Evolutionary conservation across 164 flowering plant species (phyloP).

Genomic region (Magnolia kwangsiensis): DNA sequence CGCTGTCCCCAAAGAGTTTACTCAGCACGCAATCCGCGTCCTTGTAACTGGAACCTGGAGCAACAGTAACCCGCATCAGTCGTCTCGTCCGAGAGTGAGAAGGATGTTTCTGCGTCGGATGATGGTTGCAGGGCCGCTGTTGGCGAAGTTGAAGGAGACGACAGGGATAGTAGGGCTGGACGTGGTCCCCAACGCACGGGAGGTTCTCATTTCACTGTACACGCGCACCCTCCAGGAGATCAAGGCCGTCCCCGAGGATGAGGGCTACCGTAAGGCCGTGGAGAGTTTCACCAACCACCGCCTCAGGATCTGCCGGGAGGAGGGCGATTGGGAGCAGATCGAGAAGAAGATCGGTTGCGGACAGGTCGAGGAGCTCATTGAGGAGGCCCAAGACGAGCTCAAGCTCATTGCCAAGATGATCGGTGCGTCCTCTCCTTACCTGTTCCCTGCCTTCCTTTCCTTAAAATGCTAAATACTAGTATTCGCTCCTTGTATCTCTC

Average conservation of each 20-base stretch:
- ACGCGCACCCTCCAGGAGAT: conserved; percentile 79
- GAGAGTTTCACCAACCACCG: conserved; percentile 89
- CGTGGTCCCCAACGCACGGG: conserved; percentile 90
- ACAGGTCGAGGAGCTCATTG: conserved; percentile 98
- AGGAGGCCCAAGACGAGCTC: conserved; percentile 93
- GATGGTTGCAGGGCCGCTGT: conserved; percentile 52
- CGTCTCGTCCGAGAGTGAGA: not conserved
- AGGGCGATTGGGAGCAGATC: conserved; percentile 86
- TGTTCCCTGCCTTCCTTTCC: not conserved
- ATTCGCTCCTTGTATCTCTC: too few relatives aligned
- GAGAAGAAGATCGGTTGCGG: conserved; percentile 84
- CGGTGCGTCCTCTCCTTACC: conserved; percentile 37
- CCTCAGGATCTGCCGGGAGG: conserved; percentile 77
- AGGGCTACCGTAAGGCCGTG: conserved; percentile 92
- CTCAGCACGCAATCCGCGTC: too few relatives aligned
- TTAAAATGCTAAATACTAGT: not conserved
- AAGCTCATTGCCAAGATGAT: conserved; percentile 73
- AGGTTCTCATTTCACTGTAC: conserved; percentile 80
- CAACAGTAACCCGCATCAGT: not conserved
- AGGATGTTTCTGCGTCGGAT: conserved; percentile 71
- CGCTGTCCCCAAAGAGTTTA: too few relatives aligned
- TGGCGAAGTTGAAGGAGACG: conserved; percentile 91
- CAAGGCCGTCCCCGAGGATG: conserved; percentile 83
- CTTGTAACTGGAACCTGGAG: too few relatives aligned
- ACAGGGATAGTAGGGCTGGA: conserved; percentile 96